These are phyloP conservation scores for Amanita jacksonii DNA, from an alignment of 768 basidiomycete species.

Conservation along the genomic window DNA sequence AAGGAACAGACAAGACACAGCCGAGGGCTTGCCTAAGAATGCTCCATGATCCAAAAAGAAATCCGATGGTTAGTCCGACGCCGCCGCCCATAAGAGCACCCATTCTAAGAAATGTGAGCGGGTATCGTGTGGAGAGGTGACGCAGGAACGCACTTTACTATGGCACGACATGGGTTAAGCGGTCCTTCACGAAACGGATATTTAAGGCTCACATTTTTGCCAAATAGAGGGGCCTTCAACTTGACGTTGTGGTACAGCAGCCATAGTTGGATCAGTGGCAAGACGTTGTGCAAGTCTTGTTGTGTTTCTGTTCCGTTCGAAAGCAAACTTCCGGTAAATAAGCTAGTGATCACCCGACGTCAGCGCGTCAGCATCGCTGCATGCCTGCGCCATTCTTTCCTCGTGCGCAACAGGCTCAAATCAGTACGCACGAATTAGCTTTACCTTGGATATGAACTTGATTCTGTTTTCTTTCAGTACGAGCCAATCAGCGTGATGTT, in stretches of 20 bases:
- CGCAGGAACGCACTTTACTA: constrained; percentile 45
- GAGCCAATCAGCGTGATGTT: constrained; percentile 77
- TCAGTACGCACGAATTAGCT: constrained; percentile 44
- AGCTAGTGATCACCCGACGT: no score
- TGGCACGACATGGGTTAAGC: constrained; percentile 8
- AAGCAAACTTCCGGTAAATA: no score
- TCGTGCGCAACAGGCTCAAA: constrained; percentile 75
- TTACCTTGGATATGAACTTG: constrained; percentile 4
- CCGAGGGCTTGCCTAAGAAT: constrained; percentile 62
- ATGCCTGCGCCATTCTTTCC: constrained; percentile 46
- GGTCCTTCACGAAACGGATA: no score
- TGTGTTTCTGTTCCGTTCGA: no score
- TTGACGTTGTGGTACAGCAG: constrained; percentile 23
- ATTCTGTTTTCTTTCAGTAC: constrained; percentile 36
- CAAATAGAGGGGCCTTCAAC: constrained; percentile 52
- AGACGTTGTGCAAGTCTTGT: not conserved
- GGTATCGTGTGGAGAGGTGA: constrained; percentile 1
- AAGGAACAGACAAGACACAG: not conserved
- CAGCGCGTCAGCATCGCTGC: no score
- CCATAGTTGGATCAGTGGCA: no score
- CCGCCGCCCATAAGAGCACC: constrained; percentile 88
- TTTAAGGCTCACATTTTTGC: constrained; percentile 57
- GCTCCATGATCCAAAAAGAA: constrained; percentile 92
- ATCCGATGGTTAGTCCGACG: constrained; percentile 94
- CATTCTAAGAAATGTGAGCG: constrained; percentile 46